Conservation (phyloP, 2,329 filamentous ascomycete genomes). For the Celoporthe dispersa region DNA sequence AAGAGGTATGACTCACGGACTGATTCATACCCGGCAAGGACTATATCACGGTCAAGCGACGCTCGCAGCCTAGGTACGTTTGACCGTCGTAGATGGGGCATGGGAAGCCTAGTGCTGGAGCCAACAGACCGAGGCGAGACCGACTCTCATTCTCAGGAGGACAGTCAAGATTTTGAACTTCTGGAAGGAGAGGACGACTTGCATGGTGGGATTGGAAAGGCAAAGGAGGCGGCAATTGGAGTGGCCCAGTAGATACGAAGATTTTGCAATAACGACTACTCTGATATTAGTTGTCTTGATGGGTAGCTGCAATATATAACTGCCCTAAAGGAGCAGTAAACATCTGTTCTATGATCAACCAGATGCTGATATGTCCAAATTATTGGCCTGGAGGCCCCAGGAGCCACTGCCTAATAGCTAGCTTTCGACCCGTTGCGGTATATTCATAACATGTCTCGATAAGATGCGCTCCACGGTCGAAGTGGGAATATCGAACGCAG, state of each 20-base stretch:
- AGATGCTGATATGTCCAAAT: too few relatives aligned
- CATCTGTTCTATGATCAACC: too few relatives aligned
- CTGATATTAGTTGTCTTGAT: background rate
- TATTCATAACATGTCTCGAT: background rate
- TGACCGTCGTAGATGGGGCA: too few relatives aligned
- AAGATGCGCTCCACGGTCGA: background rate
- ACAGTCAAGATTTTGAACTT: background rate
- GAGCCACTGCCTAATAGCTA: too few relatives aligned
- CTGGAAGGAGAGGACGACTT: background rate
- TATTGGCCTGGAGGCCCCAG: too few relatives aligned
- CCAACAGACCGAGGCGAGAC: background rate
- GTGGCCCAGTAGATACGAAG: background rate
- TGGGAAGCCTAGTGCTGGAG: background rate
- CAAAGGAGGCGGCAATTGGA: background rate
- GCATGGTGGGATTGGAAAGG: background rate
- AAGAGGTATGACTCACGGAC: too few relatives aligned
- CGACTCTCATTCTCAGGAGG: background rate
- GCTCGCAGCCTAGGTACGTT: too few relatives aligned
- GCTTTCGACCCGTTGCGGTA: too few relatives aligned
- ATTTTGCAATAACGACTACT: background rate
- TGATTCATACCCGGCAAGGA: too few relatives aligned
- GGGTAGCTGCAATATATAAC: too few relatives aligned
- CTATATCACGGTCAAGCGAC: too few relatives aligned
- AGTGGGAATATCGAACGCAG: background rate
- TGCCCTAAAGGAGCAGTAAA: too few relatives aligned